These are phyloP conservation scores for Volvox reticuliferus DNA, from an alignment of 139 green algal genomes.

Conservation along the genomic window DNA sequence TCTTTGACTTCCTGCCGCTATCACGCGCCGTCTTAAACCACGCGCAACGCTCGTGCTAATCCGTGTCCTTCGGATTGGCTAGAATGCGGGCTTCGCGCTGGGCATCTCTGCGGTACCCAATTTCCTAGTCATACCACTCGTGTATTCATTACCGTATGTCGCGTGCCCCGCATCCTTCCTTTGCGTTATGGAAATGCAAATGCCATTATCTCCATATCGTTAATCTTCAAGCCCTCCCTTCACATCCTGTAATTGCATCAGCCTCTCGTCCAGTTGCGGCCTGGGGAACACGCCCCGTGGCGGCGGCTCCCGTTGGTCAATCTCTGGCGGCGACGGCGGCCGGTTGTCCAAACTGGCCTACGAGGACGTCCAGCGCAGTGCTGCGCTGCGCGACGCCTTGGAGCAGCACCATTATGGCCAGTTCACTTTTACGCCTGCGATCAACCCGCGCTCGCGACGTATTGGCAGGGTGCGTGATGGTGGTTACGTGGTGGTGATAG, in stretches of 20 bases:
- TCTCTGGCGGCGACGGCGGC: neutral
- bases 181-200: too few relatives aligned
- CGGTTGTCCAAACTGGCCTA: constrained; percentile 63
- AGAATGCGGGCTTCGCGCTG: too few relatives aligned
- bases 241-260: neutral
- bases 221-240: neutral
- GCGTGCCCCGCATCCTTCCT: neutral
- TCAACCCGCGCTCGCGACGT: constrained; percentile 47
- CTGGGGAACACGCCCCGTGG: neutral
- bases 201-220: too few relatives aligned
- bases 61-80: too few relatives aligned
- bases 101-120: too few relatives aligned
- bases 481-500: too few relatives aligned
- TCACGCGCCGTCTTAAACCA: too few relatives aligned
- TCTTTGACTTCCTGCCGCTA: too few relatives aligned
- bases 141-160: neutral
- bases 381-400: constrained; percentile 55
- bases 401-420: constrained; percentile 62
- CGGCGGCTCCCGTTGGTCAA: neutral
- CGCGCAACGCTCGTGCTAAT: too few relatives aligned
- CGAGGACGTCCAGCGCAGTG: constrained; percentile 54
- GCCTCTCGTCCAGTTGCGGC: constrained; percentile 28
- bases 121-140: neutral
- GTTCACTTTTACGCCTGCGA: constrained; percentile 55
- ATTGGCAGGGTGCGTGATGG: constrained; percentile 54